Evolutionary conservation across 768 basidiomycete genomes (phyloP), one percentile per base, ranked within the genome.

Genomic region (Sarcodon sp.): DNA sequence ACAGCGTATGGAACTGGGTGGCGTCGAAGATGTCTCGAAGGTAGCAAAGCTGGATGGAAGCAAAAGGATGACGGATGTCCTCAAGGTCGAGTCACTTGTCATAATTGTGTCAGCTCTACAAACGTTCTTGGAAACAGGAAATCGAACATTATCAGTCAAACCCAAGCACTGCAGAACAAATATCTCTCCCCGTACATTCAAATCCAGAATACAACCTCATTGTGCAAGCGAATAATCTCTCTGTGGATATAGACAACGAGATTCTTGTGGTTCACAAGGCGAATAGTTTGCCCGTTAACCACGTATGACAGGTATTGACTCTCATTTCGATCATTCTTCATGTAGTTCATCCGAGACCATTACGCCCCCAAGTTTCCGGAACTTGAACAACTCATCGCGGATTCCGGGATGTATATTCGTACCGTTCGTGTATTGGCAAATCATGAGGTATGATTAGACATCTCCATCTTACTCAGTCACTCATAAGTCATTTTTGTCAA

Each of bases 201-300:
- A 93, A 94, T 60, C 88, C 91, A 1, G 96, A 99, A 64, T 99
- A 99, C 68, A 80, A 83, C 52, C 72, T 98, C 51, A 98, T 98
- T 57, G 96, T 99, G 4, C 83, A 91, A 56, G 90, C 96, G 21
- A 99, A 99, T 69, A 99, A 99, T 64, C 70, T 98, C 50, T 90
- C 92, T 1, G 96, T 99, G 38, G 96, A 99, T 57, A 82, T 98
- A 5, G 96, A 99, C 66, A 99, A 99, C 57, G 96, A 99, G 64
- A 89, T 97, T 47, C 72, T 99, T 34, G 73, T 99, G 33, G 93
- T 99, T 0, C 90, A 99, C 69, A 99, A 99, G 74, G 91, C 76
- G 56, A 53, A 65, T 59, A 7, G 3, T 13, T 3, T 35, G 1
- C 35, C 34, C 11, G 35, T 27, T 46, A n/a, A 12, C 53, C 46